A percentile compares a stretch with the other conserved stretches of the same genome.
Evolutionary conservation across 2,329 filamentous ascomycete species (phyloP).

Genomic region (Metarhizium brunneum): DNA sequence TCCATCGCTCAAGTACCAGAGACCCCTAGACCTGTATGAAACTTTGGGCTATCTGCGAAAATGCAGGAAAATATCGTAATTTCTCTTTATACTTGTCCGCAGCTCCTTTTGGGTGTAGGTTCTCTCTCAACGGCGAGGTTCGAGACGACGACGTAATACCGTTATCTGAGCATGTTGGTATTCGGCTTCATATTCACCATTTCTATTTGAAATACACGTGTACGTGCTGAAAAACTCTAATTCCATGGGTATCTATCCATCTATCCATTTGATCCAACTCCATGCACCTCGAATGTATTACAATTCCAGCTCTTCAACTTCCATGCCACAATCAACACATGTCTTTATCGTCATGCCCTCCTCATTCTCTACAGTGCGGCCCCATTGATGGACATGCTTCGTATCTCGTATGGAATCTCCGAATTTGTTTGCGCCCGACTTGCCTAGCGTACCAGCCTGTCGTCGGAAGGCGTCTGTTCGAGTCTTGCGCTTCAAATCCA

Average conservation of each 20-base stretch:
- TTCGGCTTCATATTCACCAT: too few relatives aligned
- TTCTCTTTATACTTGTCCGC: too few relatives aligned
- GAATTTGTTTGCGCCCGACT: slow-evolving; percentile 50
- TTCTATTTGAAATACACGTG: background rate
- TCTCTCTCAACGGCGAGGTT: too few relatives aligned
- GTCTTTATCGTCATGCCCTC: slow-evolving; percentile 73
- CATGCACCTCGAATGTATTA: slow-evolving; percentile 15
- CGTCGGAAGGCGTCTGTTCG: slow-evolving; percentile 81
- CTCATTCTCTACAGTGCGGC: slow-evolving; percentile 56
- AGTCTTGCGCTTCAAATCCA: slow-evolving; percentile 88
- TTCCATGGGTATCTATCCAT: slow-evolving; percentile 1
- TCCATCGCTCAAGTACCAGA: too few relatives aligned
- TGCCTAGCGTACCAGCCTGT: slow-evolving; percentile 50
- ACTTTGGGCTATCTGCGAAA: too few relatives aligned
- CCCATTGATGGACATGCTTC: slow-evolving; percentile 87
- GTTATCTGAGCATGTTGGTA: too few relatives aligned
- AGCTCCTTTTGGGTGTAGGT: too few relatives aligned
- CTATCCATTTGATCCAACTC: too few relatives aligned
- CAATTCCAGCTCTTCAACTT: slow-evolving; percentile 67
- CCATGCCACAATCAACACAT: slow-evolving; percentile 67
- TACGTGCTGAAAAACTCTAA: background rate
- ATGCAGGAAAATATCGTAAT: too few relatives aligned
- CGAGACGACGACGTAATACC: too few relatives aligned
- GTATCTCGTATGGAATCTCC: slow-evolving; percentile 64
- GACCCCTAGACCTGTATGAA: too few relatives aligned